Evolutionary conservation across 768 basidiomycete species (phyloP).

Genomic region (Xerocomellus intermedius): DNA sequence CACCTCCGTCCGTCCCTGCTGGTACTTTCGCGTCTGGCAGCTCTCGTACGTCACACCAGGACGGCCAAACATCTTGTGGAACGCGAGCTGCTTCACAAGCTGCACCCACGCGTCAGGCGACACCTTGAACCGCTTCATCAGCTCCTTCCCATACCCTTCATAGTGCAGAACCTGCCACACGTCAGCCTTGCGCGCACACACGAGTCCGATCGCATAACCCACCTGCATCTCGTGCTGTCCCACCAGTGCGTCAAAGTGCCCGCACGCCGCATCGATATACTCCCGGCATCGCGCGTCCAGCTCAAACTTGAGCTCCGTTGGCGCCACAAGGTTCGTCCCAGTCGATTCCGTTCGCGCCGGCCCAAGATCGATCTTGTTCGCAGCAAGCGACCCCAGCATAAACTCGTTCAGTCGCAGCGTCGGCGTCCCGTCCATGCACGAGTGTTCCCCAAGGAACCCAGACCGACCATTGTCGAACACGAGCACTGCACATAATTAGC

Average conservation of each 20-base stretch:
- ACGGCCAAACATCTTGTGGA: slow-evolving; percentile 76
- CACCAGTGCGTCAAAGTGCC: slow-evolving; percentile 74
- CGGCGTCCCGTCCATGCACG: slow-evolving; percentile 92
- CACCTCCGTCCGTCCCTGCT: slow-evolving; percentile 91
- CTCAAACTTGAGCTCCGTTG: slow-evolving; percentile 70
- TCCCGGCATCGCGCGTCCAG: slow-evolving; percentile 52
- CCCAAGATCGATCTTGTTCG: slow-evolving; percentile 76
- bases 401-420: slow-evolving; percentile 96
- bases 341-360: slow-evolving; percentile 38
- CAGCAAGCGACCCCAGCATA: slow-evolving; percentile 70
- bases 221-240: slow-evolving; percentile 78
- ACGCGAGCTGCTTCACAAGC: slow-evolving; percentile 94
- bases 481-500: slow-evolving; percentile 55
- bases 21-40: slow-evolving; percentile 90
- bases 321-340: slow-evolving; percentile 45
- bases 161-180: slow-evolving; percentile 70
- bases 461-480: slow-evolving; percentile 95
- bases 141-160: slow-evolving; percentile 83
- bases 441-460: slow-evolving; percentile 88
- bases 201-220: slow-evolving; percentile 17
- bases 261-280: slow-evolving; percentile 57
- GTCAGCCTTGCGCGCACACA: slow-evolving; percentile 12
- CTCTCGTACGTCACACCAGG: slow-evolving; percentile 90
- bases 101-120: slow-evolving; percentile 97
- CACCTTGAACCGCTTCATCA: slow-evolving; percentile 77